A percentile compares a stretch with the other conserved stretches of the same genome.
Conservation (phyloP, 2,329 filamentous ascomycete genomes). For the Teratosphaeria viscida region DNA sequence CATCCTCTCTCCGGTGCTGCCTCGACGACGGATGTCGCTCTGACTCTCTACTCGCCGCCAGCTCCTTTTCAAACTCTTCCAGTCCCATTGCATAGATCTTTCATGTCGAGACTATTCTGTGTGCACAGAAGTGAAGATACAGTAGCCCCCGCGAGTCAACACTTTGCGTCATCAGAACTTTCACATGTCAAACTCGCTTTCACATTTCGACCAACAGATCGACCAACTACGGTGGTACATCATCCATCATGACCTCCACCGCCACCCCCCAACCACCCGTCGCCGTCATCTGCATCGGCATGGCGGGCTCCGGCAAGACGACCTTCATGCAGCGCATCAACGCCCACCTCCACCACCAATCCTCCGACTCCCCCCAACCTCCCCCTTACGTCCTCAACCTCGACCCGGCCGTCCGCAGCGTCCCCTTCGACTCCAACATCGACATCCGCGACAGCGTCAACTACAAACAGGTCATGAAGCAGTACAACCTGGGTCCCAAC, state of each 20-base stretch:
- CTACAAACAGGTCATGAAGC: constrained; percentile 99
- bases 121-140: neutral
- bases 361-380: constrained; percentile 44
- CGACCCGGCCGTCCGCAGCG: constrained; percentile 83
- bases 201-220: neutral
- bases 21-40: constrained; percentile 12
- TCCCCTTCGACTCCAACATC: constrained; percentile 95
- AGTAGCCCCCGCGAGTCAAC: neutral
- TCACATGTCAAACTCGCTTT: neutral
- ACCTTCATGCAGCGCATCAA: constrained; percentile 99
- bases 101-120: neutral
- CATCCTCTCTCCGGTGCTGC: constrained; percentile 6
- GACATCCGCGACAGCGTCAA: constrained; percentile 98
- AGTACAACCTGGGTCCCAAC: constrained; percentile 95
- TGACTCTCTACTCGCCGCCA: constrained; percentile 55
- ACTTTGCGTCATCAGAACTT: neutral
- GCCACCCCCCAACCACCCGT: constrained; percentile 43
- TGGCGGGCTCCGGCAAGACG: constrained; percentile 98
- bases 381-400: constrained; percentile 95
- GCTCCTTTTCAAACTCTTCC: constrained; percentile 67
- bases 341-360: constrained; percentile 64
- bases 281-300: constrained; percentile 87
- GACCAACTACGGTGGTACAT: neutral
- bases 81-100: constrained; percentile 40
- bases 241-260: neutral